phyloP scores from a whole-genome alignment of 208 protist species.

The Leishmania arabica region DNA sequence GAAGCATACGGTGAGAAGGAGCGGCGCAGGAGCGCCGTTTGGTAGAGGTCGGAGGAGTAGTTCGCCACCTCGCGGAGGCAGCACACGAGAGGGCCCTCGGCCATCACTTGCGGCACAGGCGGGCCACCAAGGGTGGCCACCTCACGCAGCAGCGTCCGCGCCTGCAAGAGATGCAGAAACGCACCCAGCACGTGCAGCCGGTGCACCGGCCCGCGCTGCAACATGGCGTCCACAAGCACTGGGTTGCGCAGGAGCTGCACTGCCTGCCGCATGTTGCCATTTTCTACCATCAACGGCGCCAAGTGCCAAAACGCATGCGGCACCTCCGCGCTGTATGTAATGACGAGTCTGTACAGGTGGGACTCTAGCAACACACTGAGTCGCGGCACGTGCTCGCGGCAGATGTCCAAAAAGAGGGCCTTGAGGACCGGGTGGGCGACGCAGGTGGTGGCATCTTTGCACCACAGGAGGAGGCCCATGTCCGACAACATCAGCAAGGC shows the following conservation, averaged over 20 bases:
- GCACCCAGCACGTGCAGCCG: constrained; percentile 59
- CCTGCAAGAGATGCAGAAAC: constrained; percentile 71
- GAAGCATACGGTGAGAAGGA: constrained; percentile 54
- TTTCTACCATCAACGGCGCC: constrained; percentile 64
- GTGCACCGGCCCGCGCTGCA: constrained; percentile 30
- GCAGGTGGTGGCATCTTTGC: constrained; percentile 46
- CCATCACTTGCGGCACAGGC: constrained; percentile 34
- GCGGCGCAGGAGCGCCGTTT: constrained; percentile 52
- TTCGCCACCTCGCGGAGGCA: constrained; percentile 58
- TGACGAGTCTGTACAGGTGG: constrained; percentile 76
- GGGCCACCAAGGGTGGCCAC: constrained; percentile 36
- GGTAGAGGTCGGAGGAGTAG: constrained; percentile 60
- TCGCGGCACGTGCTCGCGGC: constrained; percentile 48
- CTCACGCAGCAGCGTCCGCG: constrained; percentile 54
- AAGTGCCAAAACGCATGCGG: constrained; percentile 59
- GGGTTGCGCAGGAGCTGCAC: constrained; percentile 52
- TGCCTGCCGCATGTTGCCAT: constrained; percentile 67
- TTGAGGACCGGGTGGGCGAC: constrained; percentile 49
- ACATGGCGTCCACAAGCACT: constrained; percentile 54
- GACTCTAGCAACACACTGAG: constrained; percentile 77
- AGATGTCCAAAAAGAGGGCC: constrained; percentile 43
- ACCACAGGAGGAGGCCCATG: constrained; percentile 60
- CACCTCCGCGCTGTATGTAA: constrained; percentile 69
- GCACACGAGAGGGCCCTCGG: constrained; percentile 38
- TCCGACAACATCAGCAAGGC: constrained; percentile 64